Evolutionary conservation across 371 early-diverging fungal genomes (phyloP), one percentile per base, ranked within the genome.

Genomic region (Rhizopus arrhizus): DNA sequence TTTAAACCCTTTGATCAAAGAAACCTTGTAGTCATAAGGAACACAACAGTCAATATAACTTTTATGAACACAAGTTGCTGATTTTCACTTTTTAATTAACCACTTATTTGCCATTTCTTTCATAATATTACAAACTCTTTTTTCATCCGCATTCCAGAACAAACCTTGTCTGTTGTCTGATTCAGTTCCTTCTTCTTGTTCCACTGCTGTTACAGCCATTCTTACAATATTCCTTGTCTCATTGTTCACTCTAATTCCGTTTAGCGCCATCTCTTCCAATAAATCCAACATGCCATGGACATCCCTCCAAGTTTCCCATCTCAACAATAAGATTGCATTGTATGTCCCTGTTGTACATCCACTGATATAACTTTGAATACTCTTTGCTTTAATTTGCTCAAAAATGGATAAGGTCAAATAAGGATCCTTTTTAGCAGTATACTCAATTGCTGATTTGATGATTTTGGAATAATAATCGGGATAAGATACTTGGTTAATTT

Each of bases 351-450:
- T 53, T 6, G 76, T 81, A 40, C 81, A 81, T 9, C 81, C 81
- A 9, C 41, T 29, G 5, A 81, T 62, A 36, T 81, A 81, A 31
- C 81, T 81, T 8, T 53, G 47, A 0, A 75, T 40, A 35, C 77
- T 75, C 31, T 64, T 59, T 10, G 42, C 9, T 52, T 81, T 81
- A 32, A 65, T 69, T n/a, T 71, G 66, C 42, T 81, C 76, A 60
- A 81, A 81, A 3, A 81, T 68, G 2, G 81, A 60, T 31, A 81
- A 33, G 2, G 78, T 78, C 36, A 81, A 47, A 52, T 81, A 81
- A n/a, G 78, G 78, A 56, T 81, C 78, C 9, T 45, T 49, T 34
- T 64, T 53, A 5, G 66, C 51, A 2, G 78, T 72, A 29, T 75
- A 70, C 13, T 71, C 61, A 32, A 81, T 69, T 2, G 78, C 70